These are phyloP conservation scores for Vicia sativa DNA, from an alignment of 306 rosid genomes.

Conservation along the genomic window DNA sequence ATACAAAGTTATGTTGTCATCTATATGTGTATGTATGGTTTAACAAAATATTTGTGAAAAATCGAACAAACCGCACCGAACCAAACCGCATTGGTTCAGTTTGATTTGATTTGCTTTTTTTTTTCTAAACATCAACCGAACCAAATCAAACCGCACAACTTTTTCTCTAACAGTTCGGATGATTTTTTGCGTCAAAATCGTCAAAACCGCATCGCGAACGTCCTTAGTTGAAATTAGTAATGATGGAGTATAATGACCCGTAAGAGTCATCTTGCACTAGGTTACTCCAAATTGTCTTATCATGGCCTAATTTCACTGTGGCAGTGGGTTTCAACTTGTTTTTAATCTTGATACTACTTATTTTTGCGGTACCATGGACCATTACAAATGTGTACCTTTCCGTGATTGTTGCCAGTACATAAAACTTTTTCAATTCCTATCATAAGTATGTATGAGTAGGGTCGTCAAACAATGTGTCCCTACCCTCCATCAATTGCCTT, in stretches of 20 bases:
- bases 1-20: too few species aligned
- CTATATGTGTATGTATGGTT: too few species aligned
- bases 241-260: conserved; percentile 32
- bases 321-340: neutral
- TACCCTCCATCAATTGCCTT: conserved; percentile 11
- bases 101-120: too few species aligned
- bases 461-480: conserved; percentile 31
- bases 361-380: conserved; percentile 33
- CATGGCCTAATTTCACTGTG: conserved; percentile 60
- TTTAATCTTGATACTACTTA: conserved; percentile 2
- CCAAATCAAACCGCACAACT: too few species aligned
- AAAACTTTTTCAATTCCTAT: neutral
- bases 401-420: conserved; percentile 53
- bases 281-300: conserved; percentile 24
- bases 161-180: too few species aligned
- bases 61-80: too few species aligned
- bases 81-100: too few species aligned
- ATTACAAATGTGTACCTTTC: conserved; percentile 47
- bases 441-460: neutral
- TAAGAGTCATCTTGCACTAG: conserved; percentile 28
- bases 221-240: conserved; percentile 21
- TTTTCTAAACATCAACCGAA: too few species aligned
- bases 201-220: too few species aligned
- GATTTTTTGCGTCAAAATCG: too few species aligned
- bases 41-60: too few species aligned